Conservation (phyloP, 768 basidiomycete species). For the Agaricus subrufescens region DNA sequence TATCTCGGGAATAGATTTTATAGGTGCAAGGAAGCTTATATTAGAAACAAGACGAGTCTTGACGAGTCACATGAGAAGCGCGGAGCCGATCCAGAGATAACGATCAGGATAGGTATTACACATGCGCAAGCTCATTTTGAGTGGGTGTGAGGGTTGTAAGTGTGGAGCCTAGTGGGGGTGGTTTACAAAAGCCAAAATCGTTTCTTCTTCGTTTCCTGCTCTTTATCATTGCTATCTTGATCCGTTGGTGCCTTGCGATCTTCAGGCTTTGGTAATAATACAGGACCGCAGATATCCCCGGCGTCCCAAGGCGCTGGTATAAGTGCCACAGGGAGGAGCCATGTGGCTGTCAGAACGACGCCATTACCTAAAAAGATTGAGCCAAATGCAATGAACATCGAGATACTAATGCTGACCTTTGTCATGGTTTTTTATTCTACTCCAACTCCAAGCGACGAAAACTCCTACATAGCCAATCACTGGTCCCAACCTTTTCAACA, state of each 20-base stretch:
- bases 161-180: not conserved
- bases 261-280: slow-evolving; percentile 19
- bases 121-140: not conserved
- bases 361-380: slow-evolving; percentile 51
- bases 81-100: not conserved
- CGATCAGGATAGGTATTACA: not conserved
- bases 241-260: slow-evolving; percentile 11
- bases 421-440: slow-evolving; percentile 59
- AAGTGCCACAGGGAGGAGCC: slow-evolving; percentile 73
- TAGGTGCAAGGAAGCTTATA: no score
- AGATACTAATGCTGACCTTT: slow-evolving; percentile 38
- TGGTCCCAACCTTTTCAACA: slow-evolving; percentile 62
- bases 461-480: slow-evolving; percentile 69
- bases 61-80: not conserved
- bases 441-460: slow-evolving; percentile 80
- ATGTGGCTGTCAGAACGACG: slow-evolving; percentile 78
- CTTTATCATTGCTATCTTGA: slow-evolving; percentile 8
- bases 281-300: slow-evolving; percentile 33
- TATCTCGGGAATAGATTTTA: no score
- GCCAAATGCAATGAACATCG: not conserved
- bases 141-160: not conserved
- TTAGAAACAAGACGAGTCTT: not conserved
- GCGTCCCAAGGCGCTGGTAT: slow-evolving; percentile 73
- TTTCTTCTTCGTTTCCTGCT: slow-evolving; percentile 10
- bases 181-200: not conserved